Evolutionary conservation across 768 basidiomycete genomes (phyloP).

Genomic region (Zangia roseola): DNA sequence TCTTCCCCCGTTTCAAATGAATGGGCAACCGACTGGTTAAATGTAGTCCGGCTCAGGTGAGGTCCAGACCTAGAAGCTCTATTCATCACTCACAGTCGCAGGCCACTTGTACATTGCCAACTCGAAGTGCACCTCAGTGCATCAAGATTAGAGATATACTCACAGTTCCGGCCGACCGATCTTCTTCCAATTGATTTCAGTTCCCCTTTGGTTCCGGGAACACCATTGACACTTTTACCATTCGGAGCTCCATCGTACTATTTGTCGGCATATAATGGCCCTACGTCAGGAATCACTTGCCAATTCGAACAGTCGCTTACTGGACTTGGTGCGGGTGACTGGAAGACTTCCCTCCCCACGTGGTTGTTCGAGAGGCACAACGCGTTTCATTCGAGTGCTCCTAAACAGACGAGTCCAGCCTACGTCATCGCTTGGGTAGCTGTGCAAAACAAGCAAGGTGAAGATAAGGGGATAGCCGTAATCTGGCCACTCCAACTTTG

Average conservation of each 20-base stretch:
- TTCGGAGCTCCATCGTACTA: conserved; percentile 72
- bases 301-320: conserved; percentile 64
- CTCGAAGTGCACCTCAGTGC: conserved; percentile 51
- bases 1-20: conserved; percentile 44
- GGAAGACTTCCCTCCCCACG: conserved; percentile 31
- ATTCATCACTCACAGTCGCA: conserved; percentile 25
- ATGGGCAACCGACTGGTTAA: conserved; percentile 69
- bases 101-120: conserved; percentile 60
- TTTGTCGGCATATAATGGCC: conserved; percentile 66
- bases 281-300: conserved; percentile 55
- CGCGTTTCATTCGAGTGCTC: conserved; percentile 18
- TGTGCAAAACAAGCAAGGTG: conserved; percentile 75
- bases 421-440: conserved; percentile 74
- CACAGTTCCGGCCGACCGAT: conserved; percentile 55
- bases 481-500: conserved; percentile 72
- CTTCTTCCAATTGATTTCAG: conserved; percentile 47
- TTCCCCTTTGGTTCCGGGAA: conserved; percentile 52
- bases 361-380: conserved; percentile 21
- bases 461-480: conserved; percentile 74
- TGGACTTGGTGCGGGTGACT: conserved; percentile 61
- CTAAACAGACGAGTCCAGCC: conserved; percentile 18
- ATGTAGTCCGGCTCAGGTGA: conserved; percentile 49
- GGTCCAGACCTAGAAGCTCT: conserved; percentile 4
- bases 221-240: conserved; percentile 70
- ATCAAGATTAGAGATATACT: conserved; percentile 61